Base-by-base conservation (phyloP, 345 rosid genomes). In the Fremontodendron californicum region DNA sequence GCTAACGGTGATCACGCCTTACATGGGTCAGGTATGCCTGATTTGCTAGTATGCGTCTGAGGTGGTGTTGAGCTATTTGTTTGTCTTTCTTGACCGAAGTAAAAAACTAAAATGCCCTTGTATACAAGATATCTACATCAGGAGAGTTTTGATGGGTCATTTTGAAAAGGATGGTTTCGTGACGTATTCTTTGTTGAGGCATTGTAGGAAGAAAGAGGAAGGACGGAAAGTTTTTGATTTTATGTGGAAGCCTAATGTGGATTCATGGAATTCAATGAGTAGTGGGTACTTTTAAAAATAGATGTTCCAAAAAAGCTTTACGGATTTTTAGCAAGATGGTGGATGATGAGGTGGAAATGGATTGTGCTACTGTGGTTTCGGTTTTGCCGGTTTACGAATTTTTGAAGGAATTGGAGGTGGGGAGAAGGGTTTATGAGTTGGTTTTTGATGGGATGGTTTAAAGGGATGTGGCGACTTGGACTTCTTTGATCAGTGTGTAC, bases 401-500 rank as follows among this genome's bases (percentile, higher is more conserved):
- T 80, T 78, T 88, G 89, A 87, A 84, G 85, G 89, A 87, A 71
- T 75, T 87, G 75, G 84, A 81, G 54, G 70, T 64, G 48, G 96
- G 95, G 35, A 88, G 88, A 79, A 79, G 71, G 75, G 84, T 89
- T 85, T 91, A 89, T 85, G 78, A 61, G 0, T 39, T 86, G 42
- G 88, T 85, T 69, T 91, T 89, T 82, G 87, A 88, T 54, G 75
- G 79, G 73, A 89, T 89, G 85, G 81, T 68, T 72, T 77, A 77
- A 6, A 87, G 80, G 74, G 93, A 91, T 86, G 92, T 91, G 72
- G 84, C 87, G 33, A 83, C 90, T 33, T 91, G 92, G 96, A 91
- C 92, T 75, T 82, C 89, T 5, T 88, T 91, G 88, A 86, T 89
- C 42, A 87, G 87, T 33, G 93, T 87, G 33, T 87, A 82, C 75